Evolutionary conservation across 768 basidiomycete genomes (phyloP), one percentile per base, ranked within the genome.

Genomic region (Tricholoma sp.): DNA sequence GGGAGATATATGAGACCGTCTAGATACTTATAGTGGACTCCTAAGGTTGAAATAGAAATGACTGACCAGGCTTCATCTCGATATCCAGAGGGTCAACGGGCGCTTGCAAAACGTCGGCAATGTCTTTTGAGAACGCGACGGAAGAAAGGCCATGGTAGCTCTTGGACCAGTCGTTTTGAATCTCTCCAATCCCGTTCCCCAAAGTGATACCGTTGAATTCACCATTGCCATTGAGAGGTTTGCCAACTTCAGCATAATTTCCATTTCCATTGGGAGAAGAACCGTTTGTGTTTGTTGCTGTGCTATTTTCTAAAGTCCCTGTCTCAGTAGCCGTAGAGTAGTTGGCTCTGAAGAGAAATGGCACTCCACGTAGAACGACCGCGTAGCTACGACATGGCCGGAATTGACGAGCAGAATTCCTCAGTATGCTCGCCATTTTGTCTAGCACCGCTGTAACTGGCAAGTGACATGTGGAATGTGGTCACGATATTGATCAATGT

Each of bases 1-100:
- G 96, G 96, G 6, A 98, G 84, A 72, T 98, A 98, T 10, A 97
- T 73, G 41, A 98, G 77, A 4, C 96, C 96, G 62, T 98, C 96
- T 96, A 56, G 7, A 6, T 18, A 9, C 34, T 11, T 42, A 34
- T 54, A 54, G 31, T 39, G 52, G 18, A 52, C 31, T 6, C 4
- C 29, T 17, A 17, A 29, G 9, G 0, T 32, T n/a, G 36, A 54
- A 36, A 28, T 52, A 56, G 20, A 15, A 3, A 28, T 6, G 15
- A 72, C 84, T 51, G 47, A 89, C 94, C 95, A 54, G 96, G 96
- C 67, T 98, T 98, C 33, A 96, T 86, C 72, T 98, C 95, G 34
- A 98, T 80, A 70, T 98, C 93, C 53, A 76, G 55, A 5, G 88
- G 80, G 44, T 90, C 82, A 3, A 98, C 61, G 12, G 92, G 88